phyloP scores from a whole-genome alignment of 2,329 filamentous ascomycete species.

The Aspergillus nomiae region DNA sequence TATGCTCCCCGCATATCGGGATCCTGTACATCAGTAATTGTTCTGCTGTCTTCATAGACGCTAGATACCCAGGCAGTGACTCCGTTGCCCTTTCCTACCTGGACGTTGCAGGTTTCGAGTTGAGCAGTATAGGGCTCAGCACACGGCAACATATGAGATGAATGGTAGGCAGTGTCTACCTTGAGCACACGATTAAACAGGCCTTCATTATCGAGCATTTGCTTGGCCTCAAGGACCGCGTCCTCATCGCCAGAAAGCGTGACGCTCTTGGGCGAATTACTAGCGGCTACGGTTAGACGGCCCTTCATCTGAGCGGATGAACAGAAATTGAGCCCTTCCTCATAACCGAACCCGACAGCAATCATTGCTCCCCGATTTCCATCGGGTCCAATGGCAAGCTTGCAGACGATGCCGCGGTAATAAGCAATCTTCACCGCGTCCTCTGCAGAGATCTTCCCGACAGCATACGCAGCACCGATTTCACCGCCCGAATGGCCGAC shows the following conservation, averaged over 20 bases:
- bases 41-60: constrained; percentile 5
- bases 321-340: constrained; percentile 39
- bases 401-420: constrained; percentile 45
- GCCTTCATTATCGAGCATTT: constrained; percentile 28
- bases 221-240: constrained; percentile 35
- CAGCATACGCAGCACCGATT: constrained; percentile 54
- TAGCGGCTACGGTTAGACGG: constrained; percentile 32
- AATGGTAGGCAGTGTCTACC: constrained; percentile 7
- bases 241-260: constrained; percentile 49
- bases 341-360: constrained; percentile 44
- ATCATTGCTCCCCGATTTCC: constrained; percentile 50
- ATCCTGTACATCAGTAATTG: constrained; percentile 2
- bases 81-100: constrained; percentile 1
- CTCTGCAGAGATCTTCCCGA: constrained; percentile 44
- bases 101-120: background rate
- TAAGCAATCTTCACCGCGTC: constrained; percentile 51
- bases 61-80: constrained; percentile 5
- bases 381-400: constrained; percentile 15
- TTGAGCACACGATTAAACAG: constrained; percentile 7
- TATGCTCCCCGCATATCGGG: constrained; percentile 2
- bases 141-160: constrained; percentile 5
- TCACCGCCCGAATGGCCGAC: constrained; percentile 55
- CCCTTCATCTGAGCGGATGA: constrained; percentile 29
- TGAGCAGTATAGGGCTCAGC: constrained; percentile 3
- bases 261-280: constrained; percentile 45